phyloP scores from a whole-genome alignment of 2,329 filamentous ascomycete genomes.

The Curvularia sp. region DNA sequence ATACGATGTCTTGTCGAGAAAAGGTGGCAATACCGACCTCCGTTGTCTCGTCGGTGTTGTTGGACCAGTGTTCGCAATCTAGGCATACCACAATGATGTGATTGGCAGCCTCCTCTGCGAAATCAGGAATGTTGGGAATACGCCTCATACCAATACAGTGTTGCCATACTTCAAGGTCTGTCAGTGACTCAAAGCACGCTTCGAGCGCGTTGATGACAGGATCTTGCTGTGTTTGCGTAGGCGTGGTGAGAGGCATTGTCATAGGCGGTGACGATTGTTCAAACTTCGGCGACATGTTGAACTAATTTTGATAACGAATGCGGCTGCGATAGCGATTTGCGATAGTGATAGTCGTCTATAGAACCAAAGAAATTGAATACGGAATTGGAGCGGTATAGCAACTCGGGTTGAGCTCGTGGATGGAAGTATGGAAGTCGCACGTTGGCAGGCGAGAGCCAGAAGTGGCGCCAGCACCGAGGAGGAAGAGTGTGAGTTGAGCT shows the following conservation, averaged over 20 bases:
- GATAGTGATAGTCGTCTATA: background rate
- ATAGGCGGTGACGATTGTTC: background rate
- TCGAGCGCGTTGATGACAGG: background rate
- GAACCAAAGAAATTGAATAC: background rate
- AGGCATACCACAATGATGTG: constrained; percentile 29
- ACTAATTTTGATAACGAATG: background rate
- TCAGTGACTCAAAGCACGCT: constrained; percentile 4
- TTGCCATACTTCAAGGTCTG: constrained; percentile 10
- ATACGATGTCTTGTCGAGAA: constrained; percentile 7
- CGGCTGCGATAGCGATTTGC: background rate
- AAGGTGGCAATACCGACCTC: constrained; percentile 33
- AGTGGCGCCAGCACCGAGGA: background rate
- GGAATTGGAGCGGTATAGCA: background rate
- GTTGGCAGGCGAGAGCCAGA: background rate
- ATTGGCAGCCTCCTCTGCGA: constrained; percentile 17
- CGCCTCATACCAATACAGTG: constrained; percentile 14
- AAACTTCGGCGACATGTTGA: background rate
- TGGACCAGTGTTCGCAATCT: constrained; percentile 34
- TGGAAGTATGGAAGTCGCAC: background rate
- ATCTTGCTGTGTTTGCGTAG: background rate
- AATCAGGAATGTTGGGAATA: constrained; percentile 5
- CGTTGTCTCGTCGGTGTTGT: constrained; percentile 29
- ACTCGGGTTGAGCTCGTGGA: background rate
- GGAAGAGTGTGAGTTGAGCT: background rate
- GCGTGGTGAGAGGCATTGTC: background rate